Percentiles rank a stretch among this genome's conserved stretches.
Evolutionary conservation across 805 yeast species (phyloP).

Genomic region (Yarrowia osloensis): DNA sequence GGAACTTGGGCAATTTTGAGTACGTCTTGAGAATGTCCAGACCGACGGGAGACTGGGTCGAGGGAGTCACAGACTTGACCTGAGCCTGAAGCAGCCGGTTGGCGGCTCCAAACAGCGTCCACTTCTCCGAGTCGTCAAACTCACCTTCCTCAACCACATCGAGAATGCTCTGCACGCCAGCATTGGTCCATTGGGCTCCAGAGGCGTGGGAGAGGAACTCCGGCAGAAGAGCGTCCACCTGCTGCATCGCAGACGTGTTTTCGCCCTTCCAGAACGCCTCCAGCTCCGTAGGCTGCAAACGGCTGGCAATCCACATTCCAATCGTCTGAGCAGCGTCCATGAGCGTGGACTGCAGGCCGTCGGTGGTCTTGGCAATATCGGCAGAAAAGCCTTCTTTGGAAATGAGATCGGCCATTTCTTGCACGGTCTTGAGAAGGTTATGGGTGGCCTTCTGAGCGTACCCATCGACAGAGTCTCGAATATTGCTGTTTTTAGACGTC

Average conservation of each 20-base stretch:
- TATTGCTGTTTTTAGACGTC: not conserved
- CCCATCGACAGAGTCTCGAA: not conserved
- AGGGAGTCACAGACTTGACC: not conserved
- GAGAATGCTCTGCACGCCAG: not conserved
- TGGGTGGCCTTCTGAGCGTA: not conserved
- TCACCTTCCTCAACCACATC: not conserved
- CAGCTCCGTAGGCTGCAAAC: not conserved
- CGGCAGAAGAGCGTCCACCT: not conserved
- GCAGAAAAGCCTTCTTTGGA: constrained; percentile 6
- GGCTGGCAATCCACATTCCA: not conserved
- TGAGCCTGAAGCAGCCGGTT: not conserved
- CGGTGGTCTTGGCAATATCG: not conserved
- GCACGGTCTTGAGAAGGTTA: not conserved
- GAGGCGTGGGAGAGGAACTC: constrained; percentile 8
- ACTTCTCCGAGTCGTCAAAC: not conserved
- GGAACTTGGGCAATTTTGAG: not conserved
- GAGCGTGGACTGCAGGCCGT: not conserved
- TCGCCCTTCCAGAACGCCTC: constrained; percentile 18
- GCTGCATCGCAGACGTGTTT: not conserved
- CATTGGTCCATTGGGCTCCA: constrained; percentile 18
- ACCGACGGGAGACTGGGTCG: not conserved
- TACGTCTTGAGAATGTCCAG: not conserved
- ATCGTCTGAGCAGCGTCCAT: constrained; percentile 24
- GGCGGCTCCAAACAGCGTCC: constrained; percentile 7
- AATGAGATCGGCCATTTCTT: not conserved